Percentiles rank a stretch among this genome's conserved stretches.
phyloP scores from a whole-genome alignment of 2,329 filamentous ascomycete species.

The Malbranchea cinnamomea region DNA sequence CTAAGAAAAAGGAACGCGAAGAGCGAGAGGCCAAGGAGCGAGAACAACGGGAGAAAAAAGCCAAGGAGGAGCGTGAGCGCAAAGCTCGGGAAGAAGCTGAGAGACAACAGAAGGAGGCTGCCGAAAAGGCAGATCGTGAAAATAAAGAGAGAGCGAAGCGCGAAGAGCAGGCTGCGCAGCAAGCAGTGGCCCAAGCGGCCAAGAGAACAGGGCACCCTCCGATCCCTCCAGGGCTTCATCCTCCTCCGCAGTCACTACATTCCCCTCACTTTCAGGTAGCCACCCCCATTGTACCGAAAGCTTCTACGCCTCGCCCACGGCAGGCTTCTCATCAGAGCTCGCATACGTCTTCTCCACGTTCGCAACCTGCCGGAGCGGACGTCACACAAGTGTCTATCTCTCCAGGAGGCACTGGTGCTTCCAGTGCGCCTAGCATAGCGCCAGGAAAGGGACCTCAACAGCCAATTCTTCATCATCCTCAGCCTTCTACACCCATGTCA shows the following conservation, averaged over 20 bases:
- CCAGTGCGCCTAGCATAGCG: constrained; percentile 47
- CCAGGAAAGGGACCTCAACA: constrained; percentile 44
- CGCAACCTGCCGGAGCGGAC: constrained; percentile 31
- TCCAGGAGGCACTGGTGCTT: constrained; percentile 45
- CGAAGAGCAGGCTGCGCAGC: constrained; percentile 23
- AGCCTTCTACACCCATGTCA: constrained; percentile 48
- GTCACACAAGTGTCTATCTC: constrained; percentile 51
- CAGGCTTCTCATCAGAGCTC: constrained; percentile 68
- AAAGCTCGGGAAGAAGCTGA: constrained; percentile 29
- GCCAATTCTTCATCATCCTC: constrained; percentile 40
- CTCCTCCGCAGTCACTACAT: constrained; percentile 41
- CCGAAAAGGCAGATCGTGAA: constrained; percentile 29
- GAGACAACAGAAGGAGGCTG: constrained; percentile 40
- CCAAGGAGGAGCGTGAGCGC: constrained; percentile 48
- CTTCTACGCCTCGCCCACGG: constrained; percentile 62
- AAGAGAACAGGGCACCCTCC: constrained; percentile 42
- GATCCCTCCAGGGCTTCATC: constrained; percentile 37
- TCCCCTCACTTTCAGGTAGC: constrained; percentile 70
- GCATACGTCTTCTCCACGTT: constrained; percentile 50
- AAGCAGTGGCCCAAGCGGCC: constrained; percentile 11
- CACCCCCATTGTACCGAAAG: constrained; percentile 70
- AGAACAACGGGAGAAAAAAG: constrained; percentile 55
- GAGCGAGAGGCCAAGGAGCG: constrained; percentile 48
- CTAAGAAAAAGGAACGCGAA: constrained; percentile 64
- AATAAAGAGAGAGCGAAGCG: constrained; percentile 34